Conservation (phyloP, 768 basidiomycete species). For the Leccinum subgranulosum region DNA sequence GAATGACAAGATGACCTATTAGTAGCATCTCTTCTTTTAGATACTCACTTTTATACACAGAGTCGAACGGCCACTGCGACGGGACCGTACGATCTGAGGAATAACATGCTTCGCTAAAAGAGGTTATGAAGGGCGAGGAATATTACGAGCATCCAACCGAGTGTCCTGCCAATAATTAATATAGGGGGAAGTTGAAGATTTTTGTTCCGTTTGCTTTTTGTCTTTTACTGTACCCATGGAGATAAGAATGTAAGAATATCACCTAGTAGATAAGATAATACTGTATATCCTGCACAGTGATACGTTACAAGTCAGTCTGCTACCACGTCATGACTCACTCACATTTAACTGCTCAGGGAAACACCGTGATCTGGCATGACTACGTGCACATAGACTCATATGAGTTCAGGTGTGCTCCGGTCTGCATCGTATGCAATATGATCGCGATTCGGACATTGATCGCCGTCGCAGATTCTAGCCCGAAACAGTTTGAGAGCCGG, state of each 20-base stretch:
- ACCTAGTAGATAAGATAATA: neutral
- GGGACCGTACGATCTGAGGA: no score
- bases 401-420: neutral
- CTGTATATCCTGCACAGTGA: neutral
- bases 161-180: no score
- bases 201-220: neutral
- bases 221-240: no score
- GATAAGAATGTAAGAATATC: neutral
- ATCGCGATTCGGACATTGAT: neutral
- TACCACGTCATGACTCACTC: neutral
- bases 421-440: neutral
- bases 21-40: neutral
- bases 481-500: neutral
- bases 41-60: neutral
- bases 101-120: no score
- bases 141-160: no score
- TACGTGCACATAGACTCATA: neutral
- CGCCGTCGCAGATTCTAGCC: neutral
- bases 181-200: no score
- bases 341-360: no score
- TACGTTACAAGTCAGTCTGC: neutral
- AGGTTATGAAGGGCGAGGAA: neutral
- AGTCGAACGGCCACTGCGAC: neutral
- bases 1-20: neutral
- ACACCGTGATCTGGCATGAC: neutral